Base-by-base conservation (phyloP, 1,139 yeast species). In the Yarrowia galli region DNA sequence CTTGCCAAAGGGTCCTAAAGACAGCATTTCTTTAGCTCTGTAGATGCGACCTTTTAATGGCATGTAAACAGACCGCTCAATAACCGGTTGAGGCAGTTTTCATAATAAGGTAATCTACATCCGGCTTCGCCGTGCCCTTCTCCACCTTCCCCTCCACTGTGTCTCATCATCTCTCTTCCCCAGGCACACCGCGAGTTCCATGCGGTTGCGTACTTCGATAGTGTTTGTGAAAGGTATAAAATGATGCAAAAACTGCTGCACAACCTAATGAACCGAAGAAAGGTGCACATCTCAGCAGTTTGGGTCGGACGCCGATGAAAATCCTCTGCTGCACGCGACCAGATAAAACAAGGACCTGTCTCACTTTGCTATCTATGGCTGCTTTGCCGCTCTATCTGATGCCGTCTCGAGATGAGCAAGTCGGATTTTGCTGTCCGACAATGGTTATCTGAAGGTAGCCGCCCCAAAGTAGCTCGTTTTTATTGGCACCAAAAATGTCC, bases 121-220 rank as follows among this genome's bases (percentile, higher is more conserved):
- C 32, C 7, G 45, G 16, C 23, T 18, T 42, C 7, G 5, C 16
- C 38, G 5, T 10, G 3, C 12, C 35, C 10, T 10, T 35, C 32
- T 22, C 15, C 35, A 51, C 58, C 28, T 18, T 18, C 58, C 23
- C 45, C 58, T 22, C 60, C 43, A 36, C 10, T 2, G 25, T 35
- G 23, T 51, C 16, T 36, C 45, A 36, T 53, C 43, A 23, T 36
- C 20, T 16, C 22, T 16, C 43, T n/a, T 12, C 36, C n/a, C 36
- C 48, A 54, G 61, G 45, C 28, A 54, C 61, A 23, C 38, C 20
- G 23, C 25, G 61, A 40, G 15, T 25, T 54, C 36, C 48, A 54
- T 54, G 61, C 61, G 60, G 45, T 54, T 36, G 48, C 36, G 25
- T 54, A 54, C 61, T n/a, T 40, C 23, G 61, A 54, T 54, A 54